Conservation (phyloP, 768 basidiomycete genomes). For the Leccinum subgranulosum region DNA sequence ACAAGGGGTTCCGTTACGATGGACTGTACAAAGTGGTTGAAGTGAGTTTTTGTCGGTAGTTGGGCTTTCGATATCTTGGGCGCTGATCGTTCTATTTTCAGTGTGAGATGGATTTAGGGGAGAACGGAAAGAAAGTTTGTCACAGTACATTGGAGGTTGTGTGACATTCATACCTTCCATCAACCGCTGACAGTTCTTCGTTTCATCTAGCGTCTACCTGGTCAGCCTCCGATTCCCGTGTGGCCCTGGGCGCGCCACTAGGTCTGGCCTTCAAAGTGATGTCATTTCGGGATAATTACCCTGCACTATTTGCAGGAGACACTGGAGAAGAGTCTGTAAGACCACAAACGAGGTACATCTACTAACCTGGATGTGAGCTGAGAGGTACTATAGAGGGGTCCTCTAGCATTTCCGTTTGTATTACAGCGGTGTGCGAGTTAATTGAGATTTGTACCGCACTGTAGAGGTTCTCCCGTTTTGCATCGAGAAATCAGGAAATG, state of each 20-base stretch:
- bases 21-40: slow-evolving; percentile 25
- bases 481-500: not conserved
- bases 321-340: not conserved
- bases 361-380: not conserved
- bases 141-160: slow-evolving; percentile 26
- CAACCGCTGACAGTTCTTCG: not conserved
- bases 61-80: not conserved
- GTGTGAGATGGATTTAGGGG: slow-evolving; percentile 21
- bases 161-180: not conserved
- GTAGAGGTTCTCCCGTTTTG: not conserved
- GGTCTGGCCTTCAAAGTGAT: not conserved
- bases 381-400: not conserved
- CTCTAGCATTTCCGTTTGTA: not conserved
- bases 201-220: slow-evolving; percentile 21
- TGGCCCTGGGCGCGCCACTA: not conserved
- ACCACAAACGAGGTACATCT: not conserved
- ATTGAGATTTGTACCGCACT: not conserved
- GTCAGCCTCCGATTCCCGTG: slow-evolving; percentile 20
- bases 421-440: not conserved
- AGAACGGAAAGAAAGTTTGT: slow-evolving; percentile 13
- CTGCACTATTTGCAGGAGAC: not conserved
- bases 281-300: not conserved
- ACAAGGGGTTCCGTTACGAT: slow-evolving; percentile 27
- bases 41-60: slow-evolving; percentile 9
- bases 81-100: not conserved